Evolutionary conservation across 2,329 filamentous ascomycete species (phyloP).

Genomic region (Setomelanomma holmii): DNA sequence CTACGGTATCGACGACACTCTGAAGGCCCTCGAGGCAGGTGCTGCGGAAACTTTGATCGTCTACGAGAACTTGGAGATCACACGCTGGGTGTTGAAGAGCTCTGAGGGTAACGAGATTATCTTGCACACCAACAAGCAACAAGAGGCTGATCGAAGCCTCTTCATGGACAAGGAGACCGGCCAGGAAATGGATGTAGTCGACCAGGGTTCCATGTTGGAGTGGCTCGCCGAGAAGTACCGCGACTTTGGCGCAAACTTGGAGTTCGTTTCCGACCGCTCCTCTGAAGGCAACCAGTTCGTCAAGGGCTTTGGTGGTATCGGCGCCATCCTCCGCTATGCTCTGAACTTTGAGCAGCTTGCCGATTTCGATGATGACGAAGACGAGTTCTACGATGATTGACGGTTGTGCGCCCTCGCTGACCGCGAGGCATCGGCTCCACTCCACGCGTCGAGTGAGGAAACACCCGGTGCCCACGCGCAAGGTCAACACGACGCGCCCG

Average conservation of each 20-base stretch:
- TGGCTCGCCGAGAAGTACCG: slow-evolving; percentile 99
- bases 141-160: slow-evolving; percentile 78
- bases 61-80: slow-evolving; percentile 96
- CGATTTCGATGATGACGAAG: slow-evolving; percentile 80
- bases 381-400: slow-evolving; percentile 95
- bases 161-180: slow-evolving; percentile 97
- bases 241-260: slow-evolving; percentile 92
- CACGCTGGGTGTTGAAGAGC: slow-evolving; percentile 86
- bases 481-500: slow-evolving; percentile 43
- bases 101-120: slow-evolving; percentile 75
- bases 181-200: slow-evolving; percentile 93
- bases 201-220: slow-evolving; percentile 93
- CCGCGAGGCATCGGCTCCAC: slow-evolving; percentile 83
- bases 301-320: slow-evolving; percentile 98
- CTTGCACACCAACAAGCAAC: slow-evolving; percentile 85
- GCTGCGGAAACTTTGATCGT: slow-evolving; percentile 95
- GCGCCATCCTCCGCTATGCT: slow-evolving; percentile 97
- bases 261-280: slow-evolving; percentile 97
- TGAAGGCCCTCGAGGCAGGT: slow-evolving; percentile 95
- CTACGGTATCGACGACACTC: slow-evolving; percentile 96
- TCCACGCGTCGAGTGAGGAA: slow-evolving; percentile 60
- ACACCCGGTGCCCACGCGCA: slow-evolving; percentile 57
- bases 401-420: slow-evolving; percentile 84
- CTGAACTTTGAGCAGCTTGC: slow-evolving; percentile 99
- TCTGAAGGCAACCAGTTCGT: slow-evolving; percentile 99